Base-by-base conservation (phyloP, 1,139 yeast species). In the Saccharomyces hybrid region DNA sequence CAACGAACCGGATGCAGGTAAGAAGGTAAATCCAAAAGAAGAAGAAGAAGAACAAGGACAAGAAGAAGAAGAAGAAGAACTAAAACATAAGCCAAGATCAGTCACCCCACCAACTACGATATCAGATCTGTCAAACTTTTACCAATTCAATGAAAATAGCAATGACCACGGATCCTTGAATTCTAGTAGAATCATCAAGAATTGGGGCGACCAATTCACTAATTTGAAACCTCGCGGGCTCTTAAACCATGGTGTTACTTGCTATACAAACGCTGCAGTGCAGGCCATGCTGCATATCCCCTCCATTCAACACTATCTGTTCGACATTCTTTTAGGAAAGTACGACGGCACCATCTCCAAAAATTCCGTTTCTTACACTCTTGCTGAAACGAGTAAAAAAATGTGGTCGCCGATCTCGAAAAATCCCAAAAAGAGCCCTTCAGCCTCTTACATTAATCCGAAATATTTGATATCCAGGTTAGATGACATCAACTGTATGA, bases 261-360 rank as follows among this genome's bases (percentile, higher is more conserved):
- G 99, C 69, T 93, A 91, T 71, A 90, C 93, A 82, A 93, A 93
- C 70, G 85, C 96, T 2, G 98, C 97, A 2, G 84, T 93, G 48
- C 99, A 93, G 72, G 83, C 95, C 0, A 74, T 93, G 74, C 71
- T 91, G 47, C 99, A 93, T 66, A 82, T 90, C 21, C 98, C 99
- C 2, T 95, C 98, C 1, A 72, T 93, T 56, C 90, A 87, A 62
- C 93, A 88, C 66, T 93, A 91, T 68, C 74, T 93, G 55, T 75
- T 78, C 52, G 93, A 87, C 56, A 79, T 89, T 7, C 70, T 78
- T 54, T 71, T 74, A 42, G 83, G 83, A 28, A 78, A 81, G 58
- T 73, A 79, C 63, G 73, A 73, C 48, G 69, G 71, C 7, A 68
- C 68, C 0, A 74, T 88, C 47, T 73, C 77, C 44, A 75, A 79